These are phyloP conservation scores for Claviceps sp. DNA, from an alignment of 2,329 filamentous ascomycete species.

Conservation along the genomic window DNA sequence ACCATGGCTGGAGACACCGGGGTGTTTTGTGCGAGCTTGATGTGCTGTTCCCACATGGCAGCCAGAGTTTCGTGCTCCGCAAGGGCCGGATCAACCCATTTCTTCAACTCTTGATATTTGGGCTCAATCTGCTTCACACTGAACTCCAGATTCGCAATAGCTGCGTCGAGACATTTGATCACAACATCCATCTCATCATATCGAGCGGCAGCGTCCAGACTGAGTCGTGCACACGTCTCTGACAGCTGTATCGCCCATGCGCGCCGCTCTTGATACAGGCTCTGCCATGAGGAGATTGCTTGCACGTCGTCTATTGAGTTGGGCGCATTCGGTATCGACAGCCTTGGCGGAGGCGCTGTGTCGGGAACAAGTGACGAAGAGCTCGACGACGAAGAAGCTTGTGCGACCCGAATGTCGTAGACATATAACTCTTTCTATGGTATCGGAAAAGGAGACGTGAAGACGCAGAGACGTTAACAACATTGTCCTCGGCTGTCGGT, in stretches of 20 bases:
- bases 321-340: conserved; percentile 53
- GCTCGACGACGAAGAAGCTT: conserved; percentile 31
- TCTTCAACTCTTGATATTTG: conserved; percentile 56
- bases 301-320: conserved; percentile 71
- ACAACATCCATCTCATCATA: conserved; percentile 65
- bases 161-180: conserved; percentile 67
- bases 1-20: conserved; percentile 54
- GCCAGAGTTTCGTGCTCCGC: conserved; percentile 54
- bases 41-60: conserved; percentile 53
- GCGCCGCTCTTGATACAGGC: conserved; percentile 67
- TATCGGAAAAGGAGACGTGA: not conserved
- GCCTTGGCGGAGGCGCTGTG: conserved; percentile 38
- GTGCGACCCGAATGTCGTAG: conserved; percentile 70
- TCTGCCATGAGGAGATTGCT: conserved; percentile 76
- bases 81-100: conserved; percentile 55
- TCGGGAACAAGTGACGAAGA: conserved; percentile 33
- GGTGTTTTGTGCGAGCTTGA: conserved; percentile 50
- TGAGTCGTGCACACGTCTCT: conserved; percentile 55
- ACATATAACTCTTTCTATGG: conserved; percentile 74
- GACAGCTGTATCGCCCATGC: conserved; percentile 64
- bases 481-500: not conserved
- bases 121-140: conserved; percentile 60
- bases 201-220: conserved; percentile 46
- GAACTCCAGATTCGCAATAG: conserved; percentile 69
- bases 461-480: not conserved